Evolutionary conservation across 2,329 filamentous ascomycete species (phyloP).

Genomic region (Huntiella abstrusa): DNA sequence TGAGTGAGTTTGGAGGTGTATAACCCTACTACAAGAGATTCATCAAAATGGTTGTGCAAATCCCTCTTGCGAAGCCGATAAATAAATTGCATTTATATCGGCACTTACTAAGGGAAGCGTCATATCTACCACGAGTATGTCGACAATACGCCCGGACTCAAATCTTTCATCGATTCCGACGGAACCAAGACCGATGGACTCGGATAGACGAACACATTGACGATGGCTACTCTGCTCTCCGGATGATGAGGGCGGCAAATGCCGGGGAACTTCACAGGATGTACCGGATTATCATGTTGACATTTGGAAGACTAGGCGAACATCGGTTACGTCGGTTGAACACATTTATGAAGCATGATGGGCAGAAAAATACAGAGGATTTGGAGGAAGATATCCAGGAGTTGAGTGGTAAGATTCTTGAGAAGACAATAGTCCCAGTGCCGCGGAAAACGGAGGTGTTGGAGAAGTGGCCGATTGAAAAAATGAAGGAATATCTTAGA

Average conservation of each 20-base stretch:
- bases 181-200: conserved; percentile 17
- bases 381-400: conserved; percentile 19
- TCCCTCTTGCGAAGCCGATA: conserved; percentile 17
- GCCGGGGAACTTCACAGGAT: conserved; percentile 29
- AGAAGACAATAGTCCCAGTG: background rate
- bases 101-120: conserved; percentile 38
- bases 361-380: conserved; percentile 23
- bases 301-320: conserved; percentile 34
- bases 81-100: conserved; percentile 31
- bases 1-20: too few species aligned
- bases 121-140: conserved; percentile 37
- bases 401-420: background rate
- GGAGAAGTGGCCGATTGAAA: conserved; percentile 29
- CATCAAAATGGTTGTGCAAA: conserved; percentile 13
- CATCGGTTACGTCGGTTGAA: conserved; percentile 29
- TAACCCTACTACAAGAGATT: background rate
- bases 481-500: conserved; percentile 23
- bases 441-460: conserved; percentile 19
- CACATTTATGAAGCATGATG: conserved; percentile 19
- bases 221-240: conserved; percentile 25
- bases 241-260: conserved; percentile 33
- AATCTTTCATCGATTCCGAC: conserved; percentile 29
- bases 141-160: conserved; percentile 24
- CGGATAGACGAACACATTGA: conserved; percentile 19
- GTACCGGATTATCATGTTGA: conserved; percentile 26